Evolutionary conservation across 2,329 filamentous ascomycete genomes (phyloP).

Genomic region (Lecanicillium sp.): DNA sequence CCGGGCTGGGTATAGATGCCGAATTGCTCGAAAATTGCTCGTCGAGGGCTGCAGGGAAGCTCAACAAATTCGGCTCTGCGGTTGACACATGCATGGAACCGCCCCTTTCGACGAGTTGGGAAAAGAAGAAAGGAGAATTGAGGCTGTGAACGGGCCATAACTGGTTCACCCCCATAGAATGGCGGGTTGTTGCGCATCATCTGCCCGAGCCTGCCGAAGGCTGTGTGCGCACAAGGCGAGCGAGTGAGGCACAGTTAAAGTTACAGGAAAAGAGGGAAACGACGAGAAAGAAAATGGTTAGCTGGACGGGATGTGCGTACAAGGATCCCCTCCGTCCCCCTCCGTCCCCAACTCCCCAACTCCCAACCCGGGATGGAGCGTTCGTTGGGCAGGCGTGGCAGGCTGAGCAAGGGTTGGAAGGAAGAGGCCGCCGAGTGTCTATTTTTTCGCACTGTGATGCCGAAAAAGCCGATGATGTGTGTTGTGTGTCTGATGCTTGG

Average conservation of each 20-base stretch:
- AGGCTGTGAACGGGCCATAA: neutral
- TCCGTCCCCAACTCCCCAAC: too few species aligned
- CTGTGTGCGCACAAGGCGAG: neutral
- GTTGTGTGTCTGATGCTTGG: neutral
- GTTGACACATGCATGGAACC: neutral
- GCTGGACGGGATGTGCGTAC: too few species aligned
- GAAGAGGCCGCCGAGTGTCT: neutral
- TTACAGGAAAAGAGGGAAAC: neutral
- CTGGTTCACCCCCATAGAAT: neutral
- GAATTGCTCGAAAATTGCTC: too few species aligned
- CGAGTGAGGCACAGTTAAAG: neutral
- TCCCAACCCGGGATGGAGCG: too few species aligned
- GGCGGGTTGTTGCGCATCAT: neutral
- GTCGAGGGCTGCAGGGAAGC: constrained; percentile 4
- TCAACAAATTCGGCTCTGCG: neutral
- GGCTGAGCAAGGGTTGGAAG: neutral
- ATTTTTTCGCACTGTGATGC: constrained; percentile 8
- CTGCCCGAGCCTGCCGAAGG: neutral
- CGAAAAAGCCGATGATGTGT: neutral
- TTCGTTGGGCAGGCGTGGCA: neutral
- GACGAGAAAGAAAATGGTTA: too few species aligned
- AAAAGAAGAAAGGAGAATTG: neutral
- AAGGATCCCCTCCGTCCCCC: too few species aligned
- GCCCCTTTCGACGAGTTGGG: too few species aligned
- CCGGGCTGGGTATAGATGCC: too few species aligned